Conservation (phyloP, 1,139 yeast genomes). For the Suhomyces atakaporum region DNA sequence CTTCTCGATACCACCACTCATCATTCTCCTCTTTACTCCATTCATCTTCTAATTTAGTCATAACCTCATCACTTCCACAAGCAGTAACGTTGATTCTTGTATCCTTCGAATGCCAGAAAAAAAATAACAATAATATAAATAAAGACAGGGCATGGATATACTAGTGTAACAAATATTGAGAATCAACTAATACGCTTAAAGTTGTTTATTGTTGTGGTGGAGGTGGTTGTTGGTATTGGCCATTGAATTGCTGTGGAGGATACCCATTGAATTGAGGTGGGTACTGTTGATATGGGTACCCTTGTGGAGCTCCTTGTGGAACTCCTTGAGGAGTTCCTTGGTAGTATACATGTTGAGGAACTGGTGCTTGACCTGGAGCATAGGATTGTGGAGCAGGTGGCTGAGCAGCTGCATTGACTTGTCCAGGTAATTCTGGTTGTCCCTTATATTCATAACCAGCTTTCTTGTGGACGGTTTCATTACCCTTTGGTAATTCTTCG, state of each 20-base stretch:
- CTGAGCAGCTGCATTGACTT: constrained; percentile 14
- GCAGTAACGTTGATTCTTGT: neutral
- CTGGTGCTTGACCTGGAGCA: constrained; percentile 17
- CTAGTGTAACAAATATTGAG: constrained; percentile 1
- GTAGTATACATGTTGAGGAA: constrained; percentile 18
- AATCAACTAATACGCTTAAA: neutral
- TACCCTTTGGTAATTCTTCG: constrained; percentile 60
- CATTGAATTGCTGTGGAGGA: constrained; percentile 23
- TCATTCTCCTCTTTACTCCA: neutral
- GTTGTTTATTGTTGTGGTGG: constrained; percentile 12
- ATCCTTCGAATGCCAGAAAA: neutral
- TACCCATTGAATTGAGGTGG: constrained; percentile 32
- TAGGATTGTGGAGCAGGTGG: constrained; percentile 15
- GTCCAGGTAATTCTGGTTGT: constrained; percentile 39
- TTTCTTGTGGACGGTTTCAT: constrained; percentile 38
- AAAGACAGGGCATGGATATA: constrained; percentile 3
- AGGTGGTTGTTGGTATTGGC: constrained; percentile 17
- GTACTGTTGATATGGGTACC: constrained; percentile 21
- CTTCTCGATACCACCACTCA: neutral
- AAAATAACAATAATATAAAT: constrained; percentile 1
- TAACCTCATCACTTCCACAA: neutral
- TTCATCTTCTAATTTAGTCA: neutral
- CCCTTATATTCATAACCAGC: constrained; percentile 52
- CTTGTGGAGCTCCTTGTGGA: constrained; percentile 17
- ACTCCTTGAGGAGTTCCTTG: constrained; percentile 9